These are phyloP conservation scores for Silene vulgaris DNA, from an alignment of 179 eudicot species.

Conservation along the genomic window DNA sequence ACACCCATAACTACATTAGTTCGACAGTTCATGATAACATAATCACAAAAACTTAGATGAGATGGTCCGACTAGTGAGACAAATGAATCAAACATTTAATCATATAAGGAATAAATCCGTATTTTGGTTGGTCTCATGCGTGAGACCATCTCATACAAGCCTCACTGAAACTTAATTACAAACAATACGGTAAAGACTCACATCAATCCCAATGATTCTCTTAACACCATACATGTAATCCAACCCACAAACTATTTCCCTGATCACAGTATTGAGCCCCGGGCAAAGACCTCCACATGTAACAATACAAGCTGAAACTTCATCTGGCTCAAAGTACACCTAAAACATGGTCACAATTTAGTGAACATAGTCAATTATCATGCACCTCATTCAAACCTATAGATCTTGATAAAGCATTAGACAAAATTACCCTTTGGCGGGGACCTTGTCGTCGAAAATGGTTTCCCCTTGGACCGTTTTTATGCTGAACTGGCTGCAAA, in stretches of 20 bases:
- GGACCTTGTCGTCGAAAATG: conserved; percentile 98
- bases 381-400: neutral
- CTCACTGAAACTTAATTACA: neutral
- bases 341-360: conserved; percentile 4
- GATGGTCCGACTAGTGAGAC: no score
- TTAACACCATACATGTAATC: conserved; percentile 78
- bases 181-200: conserved; percentile 26
- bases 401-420: neutral
- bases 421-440: conserved; percentile 58
- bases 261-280: conserved; percentile 87
- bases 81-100: no score
- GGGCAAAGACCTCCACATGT: conserved; percentile 94
- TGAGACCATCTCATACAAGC: neutral
- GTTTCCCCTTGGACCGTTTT: conserved; percentile 72
- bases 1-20: neutral
- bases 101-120: no score
- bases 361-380: neutral
- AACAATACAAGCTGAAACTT: conserved; percentile 77
- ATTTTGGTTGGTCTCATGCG: no score
- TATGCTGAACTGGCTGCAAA: conserved; percentile 71
- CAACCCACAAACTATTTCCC: conserved; percentile 72
- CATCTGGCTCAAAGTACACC: conserved; percentile 76
- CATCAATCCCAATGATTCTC: conserved; percentile 65
- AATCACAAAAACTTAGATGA: no score
- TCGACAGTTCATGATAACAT: conserved; percentile 8